A percentile compares a stretch with the other conserved stretches of the same genome.
Evolutionary conservation across 495 filamentous ascomycete genomes (phyloP).

Genomic region (Penicillium arizonense): DNA sequence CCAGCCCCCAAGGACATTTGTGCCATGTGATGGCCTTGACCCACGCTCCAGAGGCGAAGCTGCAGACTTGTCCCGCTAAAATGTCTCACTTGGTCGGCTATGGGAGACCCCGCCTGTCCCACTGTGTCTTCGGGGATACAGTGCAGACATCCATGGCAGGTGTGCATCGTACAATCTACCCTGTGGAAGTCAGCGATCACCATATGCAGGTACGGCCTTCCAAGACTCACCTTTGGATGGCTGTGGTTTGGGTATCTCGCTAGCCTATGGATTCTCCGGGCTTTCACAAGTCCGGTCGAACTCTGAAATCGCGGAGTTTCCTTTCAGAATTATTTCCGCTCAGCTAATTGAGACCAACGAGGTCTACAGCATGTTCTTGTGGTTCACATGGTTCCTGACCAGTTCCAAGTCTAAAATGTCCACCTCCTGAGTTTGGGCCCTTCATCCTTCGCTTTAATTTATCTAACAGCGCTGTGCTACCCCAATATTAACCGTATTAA

Average conservation of each 20-base stretch:
- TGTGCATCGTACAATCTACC: neutral
- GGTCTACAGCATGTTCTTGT: neutral
- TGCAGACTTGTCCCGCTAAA: constrained; percentile 6
- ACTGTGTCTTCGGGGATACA: too few species aligned
- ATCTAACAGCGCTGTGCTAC: constrained; percentile 1
- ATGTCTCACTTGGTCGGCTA: constrained; percentile 19
- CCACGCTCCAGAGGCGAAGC: neutral
- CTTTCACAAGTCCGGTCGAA: neutral
- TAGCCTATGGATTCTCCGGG: neutral
- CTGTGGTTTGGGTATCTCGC: neutral
- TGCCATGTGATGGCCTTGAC: constrained; percentile 12
- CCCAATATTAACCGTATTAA: constrained; percentile 6
- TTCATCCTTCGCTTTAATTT: neutral
- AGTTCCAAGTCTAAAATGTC: too few species aligned
- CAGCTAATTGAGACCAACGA: neutral
- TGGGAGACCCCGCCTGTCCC: neutral
- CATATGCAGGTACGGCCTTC: constrained; percentile 3
- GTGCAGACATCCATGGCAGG: too few species aligned
- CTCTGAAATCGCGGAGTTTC: neutral
- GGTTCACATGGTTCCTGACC: neutral
- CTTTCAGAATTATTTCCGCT: neutral
- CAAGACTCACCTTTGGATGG: neutral
- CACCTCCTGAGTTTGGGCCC: constrained; percentile 5
- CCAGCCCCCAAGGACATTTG: neutral
- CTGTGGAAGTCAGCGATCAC: neutral